phyloP scores from a whole-genome alignment of 352 stramenopile genomes.

The Phytopythium cucurbitacearum region DNA sequence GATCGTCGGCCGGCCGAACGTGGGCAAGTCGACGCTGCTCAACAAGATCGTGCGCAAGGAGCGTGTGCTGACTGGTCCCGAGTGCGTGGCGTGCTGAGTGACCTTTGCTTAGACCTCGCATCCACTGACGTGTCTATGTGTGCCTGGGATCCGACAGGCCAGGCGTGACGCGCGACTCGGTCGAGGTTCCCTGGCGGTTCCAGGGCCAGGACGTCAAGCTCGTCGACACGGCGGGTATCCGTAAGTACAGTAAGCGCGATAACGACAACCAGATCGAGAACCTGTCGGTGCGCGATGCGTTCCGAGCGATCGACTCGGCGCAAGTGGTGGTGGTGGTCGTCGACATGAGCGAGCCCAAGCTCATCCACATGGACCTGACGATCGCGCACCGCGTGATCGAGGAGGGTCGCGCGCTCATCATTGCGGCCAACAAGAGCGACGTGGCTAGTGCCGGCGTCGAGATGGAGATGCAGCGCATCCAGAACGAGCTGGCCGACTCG shows the following conservation, averaged over 20 bases:
- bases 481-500: conserved; percentile 64
- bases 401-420: conserved; percentile 66
- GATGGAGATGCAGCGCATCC: conserved; percentile 58
- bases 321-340: conserved; percentile 81
- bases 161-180: conserved; percentile 76
- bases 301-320: conserved; percentile 74
- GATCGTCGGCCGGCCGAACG: conserved; percentile 76
- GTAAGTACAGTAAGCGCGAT: conserved; percentile 82
- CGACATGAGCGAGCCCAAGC: conserved; percentile 76
- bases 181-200: conserved; percentile 80
- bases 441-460: conserved; percentile 41
- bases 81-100: conserved; percentile 34
- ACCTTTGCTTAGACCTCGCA: background rate
- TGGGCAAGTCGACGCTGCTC: conserved; percentile 78
- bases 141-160: conserved; percentile 27
- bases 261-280: conserved; percentile 84
- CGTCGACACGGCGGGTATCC: conserved; percentile 80
- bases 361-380: conserved; percentile 85
- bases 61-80: conserved; percentile 72
- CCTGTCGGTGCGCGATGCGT: conserved; percentile 75
- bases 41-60: conserved; percentile 82
- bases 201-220: conserved; percentile 68
- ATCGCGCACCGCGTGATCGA: conserved; percentile 81
- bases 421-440: conserved; percentile 80
- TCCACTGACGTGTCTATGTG: conserved; percentile 3